Percentiles rank a stretch among this genome's conserved stretches.
Evolutionary conservation across 163 green algal species (phyloP).

Genomic region (Picocystis sp.): DNA sequence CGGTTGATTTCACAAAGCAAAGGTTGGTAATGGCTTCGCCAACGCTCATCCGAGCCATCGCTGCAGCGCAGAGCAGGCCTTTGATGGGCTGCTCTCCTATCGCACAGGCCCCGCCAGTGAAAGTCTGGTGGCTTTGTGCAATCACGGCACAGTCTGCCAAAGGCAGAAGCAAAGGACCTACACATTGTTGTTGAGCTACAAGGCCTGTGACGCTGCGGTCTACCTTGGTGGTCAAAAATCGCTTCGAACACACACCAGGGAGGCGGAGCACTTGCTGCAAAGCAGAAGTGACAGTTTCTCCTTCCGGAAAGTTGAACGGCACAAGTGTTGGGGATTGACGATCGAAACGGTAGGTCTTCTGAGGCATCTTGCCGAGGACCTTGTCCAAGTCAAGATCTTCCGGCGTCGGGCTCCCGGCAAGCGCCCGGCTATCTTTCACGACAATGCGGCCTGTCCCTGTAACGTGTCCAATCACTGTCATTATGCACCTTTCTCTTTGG

Average conservation of each 20-base stretch:
- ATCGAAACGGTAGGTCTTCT: conserved; percentile 80
- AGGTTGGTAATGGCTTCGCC: conserved; percentile 94
- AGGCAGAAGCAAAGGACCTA: conserved; percentile 81
- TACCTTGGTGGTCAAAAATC: conserved; percentile 97
- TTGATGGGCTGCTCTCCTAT: conserved; percentile 57
- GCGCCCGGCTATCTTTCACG: not conserved
- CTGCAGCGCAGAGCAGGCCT: conserved; percentile 69
- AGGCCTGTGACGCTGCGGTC: conserved; percentile 87
- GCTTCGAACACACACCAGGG: conserved; percentile 81
- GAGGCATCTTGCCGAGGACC: conserved; percentile 88
- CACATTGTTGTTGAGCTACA: conserved; percentile 94
- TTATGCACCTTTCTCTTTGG: not conserved
- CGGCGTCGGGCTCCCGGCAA: not conserved
- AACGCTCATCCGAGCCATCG: conserved; percentile 86
- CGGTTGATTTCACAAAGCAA: conserved; percentile 32
- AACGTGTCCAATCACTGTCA: conserved; percentile 5
- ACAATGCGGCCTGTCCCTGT: conserved; percentile 4
- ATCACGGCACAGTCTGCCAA: conserved; percentile 81
- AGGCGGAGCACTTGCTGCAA: conserved; percentile 53
- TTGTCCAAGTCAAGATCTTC: conserved; percentile 5
- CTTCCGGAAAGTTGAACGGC: not conserved
- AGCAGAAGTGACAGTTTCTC: not conserved
- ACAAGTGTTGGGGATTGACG: not conserved
- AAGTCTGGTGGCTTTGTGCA: conserved; percentile 51
- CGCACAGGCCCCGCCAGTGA: conserved; percentile 6